Evolutionary conservation across 768 basidiomycete genomes (phyloP).

Genomic region (Hydnomerulius pinastri): DNA sequence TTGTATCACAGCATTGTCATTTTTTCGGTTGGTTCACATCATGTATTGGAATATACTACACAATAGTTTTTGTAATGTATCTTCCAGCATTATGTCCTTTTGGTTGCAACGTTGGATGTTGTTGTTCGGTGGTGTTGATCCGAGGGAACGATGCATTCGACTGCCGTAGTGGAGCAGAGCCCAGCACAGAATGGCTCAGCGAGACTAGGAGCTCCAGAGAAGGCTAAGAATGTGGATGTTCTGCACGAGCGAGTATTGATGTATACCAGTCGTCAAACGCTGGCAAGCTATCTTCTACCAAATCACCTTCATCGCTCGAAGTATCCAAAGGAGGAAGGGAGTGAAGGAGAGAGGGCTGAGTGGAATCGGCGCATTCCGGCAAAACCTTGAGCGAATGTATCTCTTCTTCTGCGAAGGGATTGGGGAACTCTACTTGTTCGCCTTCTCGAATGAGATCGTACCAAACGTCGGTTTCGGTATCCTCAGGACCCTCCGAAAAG

Average conservation of each 20-base stretch:
- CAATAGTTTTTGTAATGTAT: not conserved
- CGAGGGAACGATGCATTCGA: no score
- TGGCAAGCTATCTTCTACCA: conserved; percentile 14
- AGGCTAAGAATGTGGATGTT: no score
- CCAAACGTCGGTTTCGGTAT: not conserved
- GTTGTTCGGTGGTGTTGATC: no score
- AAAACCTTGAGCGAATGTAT: not conserved
- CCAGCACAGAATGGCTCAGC: no score
- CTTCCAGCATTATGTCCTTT: not conserved
- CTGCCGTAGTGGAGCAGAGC: no score
- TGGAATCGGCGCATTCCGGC: not conserved
- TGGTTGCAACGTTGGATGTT: no score
- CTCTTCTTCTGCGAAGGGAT: not conserved
- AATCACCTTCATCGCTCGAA: conserved; percentile 3
- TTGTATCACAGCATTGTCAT: not conserved
- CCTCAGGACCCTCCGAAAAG: not conserved
- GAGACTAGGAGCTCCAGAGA: no score
- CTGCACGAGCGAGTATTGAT: conserved; percentile 2
- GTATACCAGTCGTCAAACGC: conserved; percentile 20
- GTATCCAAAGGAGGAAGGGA: not conserved
- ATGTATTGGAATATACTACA: not conserved
- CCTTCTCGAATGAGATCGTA: not conserved
- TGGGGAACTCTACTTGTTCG: not conserved
- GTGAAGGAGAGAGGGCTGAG: not conserved
- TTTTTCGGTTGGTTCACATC: not conserved